These are phyloP conservation scores for Cyathus striatus DNA, from an alignment of 768 basidiomycete genomes.

Conservation along the genomic window DNA sequence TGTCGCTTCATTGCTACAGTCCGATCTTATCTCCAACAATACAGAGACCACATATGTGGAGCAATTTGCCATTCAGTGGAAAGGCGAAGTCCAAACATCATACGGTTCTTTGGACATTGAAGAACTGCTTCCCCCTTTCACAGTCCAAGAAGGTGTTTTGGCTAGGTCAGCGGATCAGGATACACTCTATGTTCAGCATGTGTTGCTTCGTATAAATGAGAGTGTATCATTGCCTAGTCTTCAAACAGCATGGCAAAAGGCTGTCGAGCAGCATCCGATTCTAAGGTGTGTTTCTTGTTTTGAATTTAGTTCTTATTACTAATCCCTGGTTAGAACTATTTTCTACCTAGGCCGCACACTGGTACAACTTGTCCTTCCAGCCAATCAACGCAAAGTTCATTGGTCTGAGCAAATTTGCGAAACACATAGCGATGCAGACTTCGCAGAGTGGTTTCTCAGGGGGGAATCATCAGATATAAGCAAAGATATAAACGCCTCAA, in stretches of 20 bases:
- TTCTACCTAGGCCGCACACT: slow-evolving; percentile 22
- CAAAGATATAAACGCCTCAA: slow-evolving; percentile 18
- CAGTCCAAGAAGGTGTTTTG: slow-evolving; percentile 43
- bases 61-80: background rate
- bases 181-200: slow-evolving; percentile 40
- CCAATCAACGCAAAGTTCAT: slow-evolving; percentile 6
- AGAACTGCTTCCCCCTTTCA: slow-evolving; percentile 32
- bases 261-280: slow-evolving; percentile 19
- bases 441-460: slow-evolving; percentile 15
- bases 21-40: background rate
- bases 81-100: slow-evolving; percentile 7
- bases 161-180: slow-evolving; percentile 30
- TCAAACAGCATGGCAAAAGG: slow-evolving; percentile 26
- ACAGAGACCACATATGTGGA: background rate
- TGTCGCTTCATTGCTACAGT: slow-evolving; percentile 10
- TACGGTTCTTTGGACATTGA: slow-evolving; percentile 15
- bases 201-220: slow-evolving; percentile 23
- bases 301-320: slow-evolving; percentile 1
- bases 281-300: slow-evolving; percentile 14
- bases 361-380: slow-evolving; percentile 20
- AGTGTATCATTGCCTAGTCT: slow-evolving; percentile 15
- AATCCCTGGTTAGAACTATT: slow-evolving; percentile 19
- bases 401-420: slow-evolving; percentile 12
- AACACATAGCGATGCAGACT: slow-evolving; percentile 1
- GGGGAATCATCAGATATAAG: slow-evolving; percentile 11